phyloP scores from a whole-genome alignment of 805 yeast genomes.

The Yamadazyma tumulicola region DNA sequence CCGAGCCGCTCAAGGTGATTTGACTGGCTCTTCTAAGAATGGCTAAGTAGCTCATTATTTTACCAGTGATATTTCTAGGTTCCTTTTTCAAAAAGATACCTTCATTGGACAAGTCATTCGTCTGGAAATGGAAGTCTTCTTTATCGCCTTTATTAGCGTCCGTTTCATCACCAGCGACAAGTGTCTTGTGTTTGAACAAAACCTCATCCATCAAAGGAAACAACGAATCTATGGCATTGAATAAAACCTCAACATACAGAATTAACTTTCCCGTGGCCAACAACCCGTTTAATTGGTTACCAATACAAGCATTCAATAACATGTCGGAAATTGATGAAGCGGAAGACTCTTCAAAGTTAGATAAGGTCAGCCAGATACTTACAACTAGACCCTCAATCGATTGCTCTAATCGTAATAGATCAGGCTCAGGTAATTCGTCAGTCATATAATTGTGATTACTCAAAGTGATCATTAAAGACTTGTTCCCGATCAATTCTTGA shows the following conservation, averaged over 20 bases:
- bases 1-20: slow-evolving; percentile 35
- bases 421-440: neutral
- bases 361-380: slow-evolving; percentile 81
- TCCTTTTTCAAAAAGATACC: slow-evolving; percentile 42
- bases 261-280: slow-evolving; percentile 69
- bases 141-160: neutral
- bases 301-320: slow-evolving; percentile 79
- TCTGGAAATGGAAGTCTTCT: no score
- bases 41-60: slow-evolving; percentile 85
- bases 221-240: slow-evolving; percentile 65
- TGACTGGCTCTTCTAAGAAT: slow-evolving; percentile 61
- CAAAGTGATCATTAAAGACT: slow-evolving; percentile 1
- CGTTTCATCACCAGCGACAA: no score
- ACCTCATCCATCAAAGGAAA: no score
- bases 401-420: slow-evolving; percentile 54
- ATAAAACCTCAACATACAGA: slow-evolving; percentile 68
- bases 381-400: slow-evolving; percentile 55
- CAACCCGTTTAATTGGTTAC: slow-evolving; percentile 65
- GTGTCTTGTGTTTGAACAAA: no score
- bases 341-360: slow-evolving; percentile 85
- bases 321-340: slow-evolving; percentile 89
- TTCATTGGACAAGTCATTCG: neutral
- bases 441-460: neutral
- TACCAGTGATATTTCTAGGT: slow-evolving; percentile 86
- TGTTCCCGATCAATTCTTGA: slow-evolving; percentile 54